Percentiles rank a stretch among this genome's conserved stretches.
These are phyloP conservation scores for Hanseniaspora valbyensis DNA, from an alignment of 805 yeast species.

Conservation along the genomic window DNA sequence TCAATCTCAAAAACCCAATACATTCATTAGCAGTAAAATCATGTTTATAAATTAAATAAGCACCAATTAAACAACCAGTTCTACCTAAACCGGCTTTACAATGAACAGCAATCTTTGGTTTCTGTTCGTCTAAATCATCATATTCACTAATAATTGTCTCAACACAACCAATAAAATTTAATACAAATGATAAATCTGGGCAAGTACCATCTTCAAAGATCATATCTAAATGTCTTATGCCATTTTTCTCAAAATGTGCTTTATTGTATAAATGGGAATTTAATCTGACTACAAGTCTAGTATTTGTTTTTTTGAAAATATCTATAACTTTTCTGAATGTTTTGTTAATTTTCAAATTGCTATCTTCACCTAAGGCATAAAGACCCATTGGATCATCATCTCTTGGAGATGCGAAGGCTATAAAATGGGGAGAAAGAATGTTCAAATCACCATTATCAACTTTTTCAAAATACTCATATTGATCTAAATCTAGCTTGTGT, in stretches of 20 bases:
- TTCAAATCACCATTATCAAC: constrained; percentile 97
- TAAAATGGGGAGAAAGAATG: constrained; percentile 79
- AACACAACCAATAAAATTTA: constrained; percentile 87
- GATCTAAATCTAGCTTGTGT: constrained; percentile 78
- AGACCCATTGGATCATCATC: constrained; percentile 16
- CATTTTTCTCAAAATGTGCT: constrained; percentile 66
- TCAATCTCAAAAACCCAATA: constrained; percentile 89
- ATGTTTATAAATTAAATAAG: constrained; percentile 88
- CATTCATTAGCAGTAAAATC: constrained; percentile 97
- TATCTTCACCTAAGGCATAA: constrained; percentile 19
- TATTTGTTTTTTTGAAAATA: constrained; percentile 61
- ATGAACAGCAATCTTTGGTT: constrained; percentile 81
- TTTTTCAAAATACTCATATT: constrained; percentile 85
- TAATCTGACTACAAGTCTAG: constrained; percentile 79
- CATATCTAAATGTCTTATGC: constrained; percentile 86
- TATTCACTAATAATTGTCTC: constrained; percentile 55
- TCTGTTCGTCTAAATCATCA: constrained; percentile 11
- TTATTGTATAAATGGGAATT: constrained; percentile 87
- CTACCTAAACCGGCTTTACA: constrained; percentile 97
- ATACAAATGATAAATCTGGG: constrained; percentile 87
- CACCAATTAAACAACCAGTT: constrained; percentile 96
- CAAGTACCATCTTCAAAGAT: constrained; percentile 97
- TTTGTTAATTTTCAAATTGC: constrained; percentile 40
- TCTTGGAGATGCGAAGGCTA: constrained; percentile 96
- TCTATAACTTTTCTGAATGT: constrained; percentile 73